phyloP scores from a whole-genome alignment of 2,329 filamentous ascomycete species.

The Gliomastix tumulicola region DNA sequence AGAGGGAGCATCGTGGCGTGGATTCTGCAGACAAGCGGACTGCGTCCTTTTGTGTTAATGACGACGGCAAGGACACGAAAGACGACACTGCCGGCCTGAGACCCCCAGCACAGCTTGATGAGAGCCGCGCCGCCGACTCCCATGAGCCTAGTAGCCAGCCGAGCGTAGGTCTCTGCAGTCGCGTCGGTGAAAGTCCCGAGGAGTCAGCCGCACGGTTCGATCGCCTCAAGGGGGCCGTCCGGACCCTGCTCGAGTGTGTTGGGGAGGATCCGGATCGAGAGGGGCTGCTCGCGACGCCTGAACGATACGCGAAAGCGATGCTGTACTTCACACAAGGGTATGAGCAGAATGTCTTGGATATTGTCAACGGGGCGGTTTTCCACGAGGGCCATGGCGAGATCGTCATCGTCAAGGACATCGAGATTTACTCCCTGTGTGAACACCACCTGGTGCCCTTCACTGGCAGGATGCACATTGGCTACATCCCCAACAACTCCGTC shows the following conservation, averaged over 20 bases:
- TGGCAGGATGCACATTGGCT: conserved; percentile 99
- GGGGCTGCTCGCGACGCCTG: conserved; percentile 61
- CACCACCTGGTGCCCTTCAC: conserved; percentile 95
- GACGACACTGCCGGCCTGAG: neutral
- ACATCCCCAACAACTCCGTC: conserved; percentile 85
- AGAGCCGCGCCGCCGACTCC: too few species aligned
- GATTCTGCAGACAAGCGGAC: too few species aligned
- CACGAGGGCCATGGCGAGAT: conserved; percentile 95
- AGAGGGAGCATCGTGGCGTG: too few species aligned
- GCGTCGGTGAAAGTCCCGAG: neutral
- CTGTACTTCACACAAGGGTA: conserved; percentile 96
- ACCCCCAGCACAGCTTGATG: too few species aligned
- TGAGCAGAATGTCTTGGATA: conserved; percentile 83
- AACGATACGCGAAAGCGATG: conserved; percentile 90
- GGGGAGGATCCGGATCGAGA: conserved; percentile 61
- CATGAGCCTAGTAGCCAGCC: too few species aligned
- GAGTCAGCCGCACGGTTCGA: neutral
- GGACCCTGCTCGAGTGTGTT: conserved; percentile 60
- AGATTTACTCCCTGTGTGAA: conserved; percentile 90
- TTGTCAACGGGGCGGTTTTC: conserved; percentile 91
- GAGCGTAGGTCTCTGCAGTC: neutral
- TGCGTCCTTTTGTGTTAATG: too few species aligned
- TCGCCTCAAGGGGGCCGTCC: conserved; percentile 37
- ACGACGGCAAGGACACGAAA: too few species aligned
- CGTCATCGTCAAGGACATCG: conserved; percentile 96